Evolutionary conservation across 345 rosid genomes (phyloP), one percentile per base, ranked within the genome.

Genomic region (Cardamine chenopodiifolia): DNA sequence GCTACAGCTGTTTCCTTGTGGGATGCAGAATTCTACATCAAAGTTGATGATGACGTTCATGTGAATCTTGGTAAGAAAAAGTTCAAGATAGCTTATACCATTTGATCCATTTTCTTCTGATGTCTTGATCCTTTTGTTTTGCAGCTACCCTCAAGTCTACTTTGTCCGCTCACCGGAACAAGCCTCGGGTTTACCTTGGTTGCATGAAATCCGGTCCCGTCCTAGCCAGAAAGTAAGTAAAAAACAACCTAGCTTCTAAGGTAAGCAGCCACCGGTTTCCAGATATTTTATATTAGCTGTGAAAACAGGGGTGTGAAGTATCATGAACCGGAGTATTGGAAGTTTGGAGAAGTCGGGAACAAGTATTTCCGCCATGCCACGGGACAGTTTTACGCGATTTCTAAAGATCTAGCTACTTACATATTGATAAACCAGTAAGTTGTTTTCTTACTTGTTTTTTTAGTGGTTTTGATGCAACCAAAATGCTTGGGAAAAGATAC

Each of bases 131-230:
- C 1, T 8, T 42, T 15, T 29, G 20, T 26, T 32, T 39, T 6
- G 55, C 82, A 94, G 98, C 87, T 28, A 84, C 90, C 2, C 90
- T 90, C n/a, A 89, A 81, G 47, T 77, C 26, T n/a, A 83, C 77
- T 37, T 74, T 94, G 69, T 82, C 85, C 4, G 72, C 63, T 32
- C 87, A 91, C 65, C 85, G 81, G 6, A 74, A 48, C 68, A 87
- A 82, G 72, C 82, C 88, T 54, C 86, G 82, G 49, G 89, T 85
- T 58, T 94, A 94, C 62, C 62, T 86, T 20, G 98, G 98, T 57
- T 94, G 98, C 85, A 94, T 94, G 97, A 94, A 90, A 83, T 94
- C 97, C 19, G 98, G 98, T 66, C 98, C 95, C 22, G 97, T 91
- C 59, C 86, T 91, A 73, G 84, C 88, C 65, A 82, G 74, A 77